phyloP scores from a whole-genome alignment of 176 grass and related monocot species.

The Oryza meyeriana region DNA sequence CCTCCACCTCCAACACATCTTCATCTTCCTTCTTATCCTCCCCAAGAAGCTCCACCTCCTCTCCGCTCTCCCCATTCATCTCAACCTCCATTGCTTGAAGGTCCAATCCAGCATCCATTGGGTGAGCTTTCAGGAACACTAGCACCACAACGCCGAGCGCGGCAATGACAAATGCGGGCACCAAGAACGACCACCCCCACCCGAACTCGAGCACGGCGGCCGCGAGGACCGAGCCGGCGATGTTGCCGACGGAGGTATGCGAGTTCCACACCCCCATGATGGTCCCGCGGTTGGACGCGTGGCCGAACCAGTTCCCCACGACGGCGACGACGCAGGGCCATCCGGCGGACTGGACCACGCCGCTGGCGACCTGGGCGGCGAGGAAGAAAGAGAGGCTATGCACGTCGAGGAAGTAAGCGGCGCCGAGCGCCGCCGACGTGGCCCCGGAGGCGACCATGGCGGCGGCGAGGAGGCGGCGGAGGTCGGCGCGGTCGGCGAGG shows the following conservation, averaged over 20 bases:
- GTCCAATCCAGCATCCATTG: conserved; percentile 55
- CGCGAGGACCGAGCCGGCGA: conserved; percentile 72
- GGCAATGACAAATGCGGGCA: conserved; percentile 52
- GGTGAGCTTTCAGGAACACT: conserved; percentile 58
- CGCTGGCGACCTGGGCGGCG: conserved; percentile 60
- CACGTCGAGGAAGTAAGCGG: conserved; percentile 68
- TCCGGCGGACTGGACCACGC: conserved; percentile 75
- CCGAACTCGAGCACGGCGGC: conserved; percentile 85
- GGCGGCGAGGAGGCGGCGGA: conserved; percentile 66
- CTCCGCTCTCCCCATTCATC: conserved; percentile 62
- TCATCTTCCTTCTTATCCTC: conserved; percentile 47
- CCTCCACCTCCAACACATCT: conserved; percentile 34
- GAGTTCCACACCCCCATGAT: conserved; percentile 97
- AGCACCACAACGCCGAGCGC: conserved; percentile 46
- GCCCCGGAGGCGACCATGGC: conserved; percentile 78
- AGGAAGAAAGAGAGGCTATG: conserved; percentile 65
- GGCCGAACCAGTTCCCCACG: conserved; percentile 91
- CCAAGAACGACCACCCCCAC: conserved; percentile 86
- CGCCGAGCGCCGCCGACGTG: conserved; percentile 59
- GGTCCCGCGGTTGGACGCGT: conserved; percentile 51
- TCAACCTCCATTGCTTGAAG: conserved; percentile 53
- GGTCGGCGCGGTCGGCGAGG: conserved; percentile 75
- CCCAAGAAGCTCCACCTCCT: conserved; percentile 56
- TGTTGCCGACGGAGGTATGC: conserved; percentile 84
- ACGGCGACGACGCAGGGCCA: conserved; percentile 96